phyloP scores from a whole-genome alignment of 371 early-diverging fungal genomes.

The Mucor racemosus region DNA sequence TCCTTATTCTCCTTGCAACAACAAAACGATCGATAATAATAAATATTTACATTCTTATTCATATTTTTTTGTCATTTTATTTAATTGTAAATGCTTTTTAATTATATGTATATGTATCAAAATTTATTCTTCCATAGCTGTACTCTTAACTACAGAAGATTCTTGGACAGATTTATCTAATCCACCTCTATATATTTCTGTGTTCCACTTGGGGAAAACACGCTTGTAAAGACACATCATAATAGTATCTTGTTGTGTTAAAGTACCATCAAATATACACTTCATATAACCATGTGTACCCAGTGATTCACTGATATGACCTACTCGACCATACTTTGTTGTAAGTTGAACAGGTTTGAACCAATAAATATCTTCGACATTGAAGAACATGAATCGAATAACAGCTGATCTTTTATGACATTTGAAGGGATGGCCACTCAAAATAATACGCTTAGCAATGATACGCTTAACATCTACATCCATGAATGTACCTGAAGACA shows the following conservation, averaged over 20 bases:
- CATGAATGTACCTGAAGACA: constrained; percentile 81
- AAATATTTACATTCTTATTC: not conserved
- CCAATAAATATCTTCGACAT: constrained; percentile 86
- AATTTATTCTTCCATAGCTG: constrained; percentile 18
- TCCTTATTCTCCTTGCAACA: not conserved
- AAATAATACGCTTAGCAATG: constrained; percentile 90
- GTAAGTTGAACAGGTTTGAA: constrained; percentile 93
- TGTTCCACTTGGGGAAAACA: constrained; percentile 91
- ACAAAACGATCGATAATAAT: not conserved
- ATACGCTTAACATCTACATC: constrained; percentile 85
- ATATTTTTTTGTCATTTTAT: constrained; percentile 7
- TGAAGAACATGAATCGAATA: constrained; percentile 96
- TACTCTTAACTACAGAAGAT: constrained; percentile 22
- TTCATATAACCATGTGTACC: constrained; percentile 99
- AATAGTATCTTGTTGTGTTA: constrained; percentile 92
- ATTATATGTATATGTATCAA: constrained; percentile 8
- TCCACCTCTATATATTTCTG: constrained; percentile 41
- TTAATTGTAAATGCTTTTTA: constrained; percentile 7
- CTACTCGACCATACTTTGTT: constrained; percentile 90
- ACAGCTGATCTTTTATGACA: constrained; percentile 92
- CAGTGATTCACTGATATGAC: constrained; percentile 90
- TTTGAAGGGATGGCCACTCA: constrained; percentile 95
- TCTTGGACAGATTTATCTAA: constrained; percentile 23
- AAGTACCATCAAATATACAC: constrained; percentile 88
- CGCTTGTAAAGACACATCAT: constrained; percentile 96